Evolutionary conservation across 345 rosid genomes (phyloP).

Genomic region (Arabidopsis arenosa): DNA sequence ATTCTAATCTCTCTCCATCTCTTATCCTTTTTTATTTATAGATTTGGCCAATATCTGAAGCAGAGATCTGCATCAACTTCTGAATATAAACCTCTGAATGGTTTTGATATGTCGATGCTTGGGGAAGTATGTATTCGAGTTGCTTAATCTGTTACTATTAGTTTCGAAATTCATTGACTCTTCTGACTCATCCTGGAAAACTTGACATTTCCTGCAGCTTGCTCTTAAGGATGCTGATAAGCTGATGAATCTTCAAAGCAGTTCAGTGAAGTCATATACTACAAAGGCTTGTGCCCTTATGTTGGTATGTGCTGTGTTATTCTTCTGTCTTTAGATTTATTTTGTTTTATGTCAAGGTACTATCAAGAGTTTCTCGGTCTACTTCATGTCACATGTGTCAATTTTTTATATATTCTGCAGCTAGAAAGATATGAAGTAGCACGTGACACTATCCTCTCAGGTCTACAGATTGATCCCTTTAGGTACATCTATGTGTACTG

Average conservation of each 20-base stretch:
- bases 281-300: constrained; percentile 75
- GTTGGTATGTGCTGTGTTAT: constrained; percentile 57
- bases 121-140: constrained; percentile 73
- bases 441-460: constrained; percentile 72
- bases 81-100: constrained; percentile 73
- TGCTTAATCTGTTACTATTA: constrained; percentile 26
- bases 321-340: background rate
- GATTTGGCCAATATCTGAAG: constrained; percentile 80
- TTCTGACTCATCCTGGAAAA: constrained; percentile 21
- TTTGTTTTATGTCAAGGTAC: constrained; percentile 5
- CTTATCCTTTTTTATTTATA: constrained; percentile 38
- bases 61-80: constrained; percentile 73
- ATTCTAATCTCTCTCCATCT: constrained; percentile 35
- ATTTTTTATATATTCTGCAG: constrained; percentile 48
- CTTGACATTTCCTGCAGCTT: constrained; percentile 60
- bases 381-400: constrained; percentile 9
- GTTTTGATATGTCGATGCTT: constrained; percentile 89
- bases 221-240: constrained; percentile 94
- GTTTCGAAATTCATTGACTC: constrained; percentile 7
- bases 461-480: constrained; percentile 88
- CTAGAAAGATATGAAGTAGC: constrained; percentile 89
- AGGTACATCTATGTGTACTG: constrained; percentile 54
- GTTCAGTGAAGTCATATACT: constrained; percentile 60
- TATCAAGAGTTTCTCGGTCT: constrained; percentile 23
- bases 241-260: constrained; percentile 59